phyloP scores from a whole-genome alignment of 352 stramenopile species.

The Paralagenidium karlingii region DNA sequence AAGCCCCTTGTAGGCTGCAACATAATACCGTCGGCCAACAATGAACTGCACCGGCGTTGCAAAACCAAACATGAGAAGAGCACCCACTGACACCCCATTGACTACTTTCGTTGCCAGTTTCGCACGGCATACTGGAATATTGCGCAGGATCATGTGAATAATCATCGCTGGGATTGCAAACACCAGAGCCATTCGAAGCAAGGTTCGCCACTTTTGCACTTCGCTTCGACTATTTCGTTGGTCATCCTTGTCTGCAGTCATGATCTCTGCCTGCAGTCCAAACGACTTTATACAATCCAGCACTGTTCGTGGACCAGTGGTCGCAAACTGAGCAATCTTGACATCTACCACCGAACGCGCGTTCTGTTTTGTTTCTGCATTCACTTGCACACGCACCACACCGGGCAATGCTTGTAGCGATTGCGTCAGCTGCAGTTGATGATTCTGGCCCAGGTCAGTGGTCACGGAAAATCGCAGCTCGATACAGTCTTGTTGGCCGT shows the following conservation, averaged over 20 bases:
- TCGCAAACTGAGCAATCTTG: constrained; percentile 66
- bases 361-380: constrained; percentile 19
- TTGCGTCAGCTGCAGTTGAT: constrained; percentile 41
- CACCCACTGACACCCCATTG: constrained; percentile 65
- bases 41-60: constrained; percentile 78
- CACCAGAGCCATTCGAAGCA: constrained; percentile 60
- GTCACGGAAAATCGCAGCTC: constrained; percentile 67
- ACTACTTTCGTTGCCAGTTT: constrained; percentile 63
- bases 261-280: constrained; percentile 28
- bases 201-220: constrained; percentile 55
- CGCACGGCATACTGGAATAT: constrained; percentile 49
- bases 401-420: constrained; percentile 46
- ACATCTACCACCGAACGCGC: too few species aligned
- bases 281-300: constrained; percentile 53
- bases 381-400: constrained; percentile 59
- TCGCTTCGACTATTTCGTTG: constrained; percentile 54
- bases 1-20: constrained; percentile 67
- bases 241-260: constrained; percentile 21
- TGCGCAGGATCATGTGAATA: constrained; percentile 81
- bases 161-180: constrained; percentile 78
- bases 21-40: constrained; percentile 67
- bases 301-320: constrained; percentile 54
- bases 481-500: constrained; percentile 58
- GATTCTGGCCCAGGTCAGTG: constrained; percentile 35
- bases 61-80: constrained; percentile 76